Base-by-base conservation (phyloP, 208 protist species). In the Wallacemonas sp. region DNA sequence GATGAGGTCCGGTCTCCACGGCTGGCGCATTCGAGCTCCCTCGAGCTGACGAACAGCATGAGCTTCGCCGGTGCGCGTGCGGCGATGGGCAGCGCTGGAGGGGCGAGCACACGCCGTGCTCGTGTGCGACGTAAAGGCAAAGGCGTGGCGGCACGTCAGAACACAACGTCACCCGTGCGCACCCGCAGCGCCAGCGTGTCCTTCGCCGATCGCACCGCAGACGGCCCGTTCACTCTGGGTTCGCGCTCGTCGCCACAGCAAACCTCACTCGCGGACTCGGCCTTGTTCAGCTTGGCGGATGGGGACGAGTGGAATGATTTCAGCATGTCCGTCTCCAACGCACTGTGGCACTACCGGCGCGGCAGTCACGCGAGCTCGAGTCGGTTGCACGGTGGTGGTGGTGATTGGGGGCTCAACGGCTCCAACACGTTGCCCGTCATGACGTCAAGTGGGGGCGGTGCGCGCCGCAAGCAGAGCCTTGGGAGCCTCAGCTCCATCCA, bases 301-400 rank as follows among this genome's bases (percentile, higher is more conserved):
- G 70, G 63, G 0, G 58, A 70, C 17, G 49, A 39, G 22, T 76
- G 70, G 70, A 47, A 56, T 30, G 70, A 76, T 21, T 76, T 76
- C 34, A 66, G 53, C 19, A 66, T 69, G 56, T 34, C 45, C 15
- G 41, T 76, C 2, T 70, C 63, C 0, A 69, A 30, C 24, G 53
- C 62, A 2, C 44, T 62, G 8, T 70, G 62, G 55, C 61, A 59
- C 49, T 70, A 60, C 36, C 49, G 42, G 8, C 70, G 62, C 4
- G 30, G 30, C 8, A 69, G 62, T 38, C 55, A 65, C 31, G 4
- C 44, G 1, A 70, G 65, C 44, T 14, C 26, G 12, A 19, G 17
- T n/a, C 39, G 34, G 5, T 39, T 49, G 19, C 36, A 27, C 56
- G 30, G 21, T 26, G 36, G 45, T 28, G 34, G 9, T 34, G 30